These are phyloP conservation scores for Trametes cingulata DNA, from an alignment of 768 basidiomycete genomes.

Conservation along the genomic window DNA sequence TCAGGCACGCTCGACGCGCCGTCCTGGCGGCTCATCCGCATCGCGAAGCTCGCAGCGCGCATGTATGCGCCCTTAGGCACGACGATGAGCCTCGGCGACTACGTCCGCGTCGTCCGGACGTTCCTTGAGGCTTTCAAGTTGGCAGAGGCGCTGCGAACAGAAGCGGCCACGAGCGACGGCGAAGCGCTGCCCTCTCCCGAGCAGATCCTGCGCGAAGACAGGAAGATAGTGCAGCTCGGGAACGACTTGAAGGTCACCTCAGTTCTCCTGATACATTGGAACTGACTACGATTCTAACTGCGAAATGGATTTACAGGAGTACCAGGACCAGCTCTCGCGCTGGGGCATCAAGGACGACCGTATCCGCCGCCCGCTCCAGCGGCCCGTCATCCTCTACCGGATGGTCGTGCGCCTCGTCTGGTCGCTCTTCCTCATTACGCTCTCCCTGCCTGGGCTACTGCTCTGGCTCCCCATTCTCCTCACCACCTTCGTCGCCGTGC, in stretches of 20 bases:
- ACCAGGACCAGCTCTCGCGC: constrained; percentile 69
- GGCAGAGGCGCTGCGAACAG: constrained; percentile 21
- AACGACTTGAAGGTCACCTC: constrained; percentile 59
- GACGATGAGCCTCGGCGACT: constrained; percentile 79
- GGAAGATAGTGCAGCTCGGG: constrained; percentile 33
- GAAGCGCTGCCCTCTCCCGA: constrained; percentile 20
- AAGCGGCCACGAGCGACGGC: constrained; percentile 22
- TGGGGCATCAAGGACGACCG: constrained; percentile 86
- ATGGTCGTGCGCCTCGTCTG: constrained; percentile 66
- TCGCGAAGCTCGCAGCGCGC: constrained; percentile 72
- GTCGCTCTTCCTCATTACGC: constrained; percentile 57
- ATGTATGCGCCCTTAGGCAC: constrained; percentile 91
- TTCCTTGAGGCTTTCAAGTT: constrained; percentile 78
- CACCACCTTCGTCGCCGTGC: constrained; percentile 68
- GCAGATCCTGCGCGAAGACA: constrained; percentile 25
- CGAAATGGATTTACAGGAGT: constrained; percentile 48
- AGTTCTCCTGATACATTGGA: not conserved
- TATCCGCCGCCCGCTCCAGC: constrained; percentile 61
- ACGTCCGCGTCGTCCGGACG: constrained; percentile 70
- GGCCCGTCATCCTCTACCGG: constrained; percentile 56
- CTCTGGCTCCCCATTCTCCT: constrained; percentile 82
- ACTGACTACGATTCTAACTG: not conserved
- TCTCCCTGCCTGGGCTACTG: constrained; percentile 76
- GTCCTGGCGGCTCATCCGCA: constrained; percentile 76
- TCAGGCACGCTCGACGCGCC: constrained; percentile 83